These are phyloP conservation scores for Pythium biforme DNA, from an alignment of 352 stramenopile genomes.

Conservation along the genomic window DNA sequence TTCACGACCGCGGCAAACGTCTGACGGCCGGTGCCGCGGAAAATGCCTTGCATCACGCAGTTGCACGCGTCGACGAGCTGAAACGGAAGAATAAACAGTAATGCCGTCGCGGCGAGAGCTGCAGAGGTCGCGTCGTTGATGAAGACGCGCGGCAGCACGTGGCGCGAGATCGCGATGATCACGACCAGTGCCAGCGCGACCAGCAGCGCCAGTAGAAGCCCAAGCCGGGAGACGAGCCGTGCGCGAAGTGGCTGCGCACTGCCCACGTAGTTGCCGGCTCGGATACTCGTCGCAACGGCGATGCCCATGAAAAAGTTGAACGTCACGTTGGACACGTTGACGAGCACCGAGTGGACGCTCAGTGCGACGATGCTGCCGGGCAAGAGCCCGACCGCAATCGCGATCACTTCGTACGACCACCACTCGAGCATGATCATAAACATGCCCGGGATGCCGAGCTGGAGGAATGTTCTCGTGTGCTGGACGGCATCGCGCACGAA, in stretches of 20 bases:
- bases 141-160: slow-evolving; percentile 34
- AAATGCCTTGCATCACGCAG: slow-evolving; percentile 60
- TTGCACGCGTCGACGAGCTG: slow-evolving; percentile 56
- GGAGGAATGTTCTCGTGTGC: slow-evolving; percentile 45
- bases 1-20: slow-evolving; percentile 58
- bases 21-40: slow-evolving; percentile 62
- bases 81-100: slow-evolving; percentile 46
- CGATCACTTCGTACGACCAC: slow-evolving; percentile 68
- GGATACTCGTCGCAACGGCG: slow-evolving; percentile 19
- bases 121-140: slow-evolving; percentile 49
- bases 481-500: slow-evolving; percentile 14
- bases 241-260: slow-evolving; percentile 28
- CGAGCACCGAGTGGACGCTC: slow-evolving; percentile 57
- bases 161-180: slow-evolving; percentile 27
- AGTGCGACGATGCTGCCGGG: slow-evolving; percentile 48
- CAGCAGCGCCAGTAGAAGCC: slow-evolving; percentile 34
- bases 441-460: slow-evolving; percentile 46
- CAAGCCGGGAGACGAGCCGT: slow-evolving; percentile 35
- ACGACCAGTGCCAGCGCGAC: slow-evolving; percentile 32
- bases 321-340: slow-evolving; percentile 59
- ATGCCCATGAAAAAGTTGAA: slow-evolving; percentile 59
- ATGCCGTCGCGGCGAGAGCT: slow-evolving; percentile 33
- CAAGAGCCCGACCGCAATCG: slow-evolving; percentile 49
- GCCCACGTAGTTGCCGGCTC: slow-evolving; percentile 20
- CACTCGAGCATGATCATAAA: slow-evolving; percentile 69